Evolutionary conservation across 177 flowering plant genomes (phyloP).

Genomic region (Viscum album): DNA sequence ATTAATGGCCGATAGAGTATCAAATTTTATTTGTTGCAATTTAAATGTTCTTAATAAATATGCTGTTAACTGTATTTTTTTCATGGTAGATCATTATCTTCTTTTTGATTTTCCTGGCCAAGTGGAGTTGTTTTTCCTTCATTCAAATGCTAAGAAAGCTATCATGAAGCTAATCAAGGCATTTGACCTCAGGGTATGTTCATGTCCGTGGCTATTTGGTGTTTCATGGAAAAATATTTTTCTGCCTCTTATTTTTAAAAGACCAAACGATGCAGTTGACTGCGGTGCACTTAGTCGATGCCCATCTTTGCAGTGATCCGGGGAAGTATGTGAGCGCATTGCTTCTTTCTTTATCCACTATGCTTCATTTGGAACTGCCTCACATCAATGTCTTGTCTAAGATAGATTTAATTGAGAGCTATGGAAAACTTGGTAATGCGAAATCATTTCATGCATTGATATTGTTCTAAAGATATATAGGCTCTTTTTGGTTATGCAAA

Average conservation of each 20-base stretch:
- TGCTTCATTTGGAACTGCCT: conserved; percentile 94
- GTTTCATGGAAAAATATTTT: neutral
- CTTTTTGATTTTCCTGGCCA: conserved; percentile 98
- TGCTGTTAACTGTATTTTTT: neutral
- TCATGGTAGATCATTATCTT: conserved; percentile 77
- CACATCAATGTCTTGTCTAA: conserved; percentile 90
- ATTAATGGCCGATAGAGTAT: neutral
- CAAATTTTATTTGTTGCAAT: neutral
- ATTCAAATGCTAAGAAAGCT: conserved; percentile 65
- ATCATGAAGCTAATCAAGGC: conserved; percentile 68
- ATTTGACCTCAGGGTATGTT: conserved; percentile 66
- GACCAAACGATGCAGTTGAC: conserved; percentile 83
- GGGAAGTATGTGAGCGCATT: conserved; percentile 88
- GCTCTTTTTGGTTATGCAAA: no score
- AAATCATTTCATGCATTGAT: conserved; percentile 1
- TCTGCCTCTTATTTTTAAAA: conserved; percentile 9
- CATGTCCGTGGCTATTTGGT: neutral
- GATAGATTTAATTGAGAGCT: conserved; percentile 88
- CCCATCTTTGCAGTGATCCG: conserved; percentile 94
- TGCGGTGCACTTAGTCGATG: conserved; percentile 80
- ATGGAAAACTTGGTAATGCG: conserved; percentile 69
- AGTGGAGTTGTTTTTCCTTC: conserved; percentile 89
- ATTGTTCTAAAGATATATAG: neutral
- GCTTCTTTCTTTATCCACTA: conserved; percentile 81
- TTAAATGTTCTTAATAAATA: neutral